phyloP scores from a whole-genome alignment of 2,329 filamentous ascomycete genomes.

The Phoma sp. region DNA sequence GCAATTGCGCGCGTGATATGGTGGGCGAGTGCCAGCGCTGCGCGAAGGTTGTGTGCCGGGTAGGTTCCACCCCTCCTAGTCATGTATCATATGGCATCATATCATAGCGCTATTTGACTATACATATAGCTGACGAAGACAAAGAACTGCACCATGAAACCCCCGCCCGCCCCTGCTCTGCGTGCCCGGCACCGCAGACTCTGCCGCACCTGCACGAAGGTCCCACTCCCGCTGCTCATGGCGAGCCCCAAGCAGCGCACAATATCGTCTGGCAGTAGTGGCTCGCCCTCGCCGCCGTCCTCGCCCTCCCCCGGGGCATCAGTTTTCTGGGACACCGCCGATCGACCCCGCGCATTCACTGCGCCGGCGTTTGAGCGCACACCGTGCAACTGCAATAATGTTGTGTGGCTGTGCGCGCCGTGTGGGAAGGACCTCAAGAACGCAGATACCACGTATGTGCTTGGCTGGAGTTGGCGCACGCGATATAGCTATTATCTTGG shows the following conservation, averaged over 20 bases:
- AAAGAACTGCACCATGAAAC: slow-evolving; percentile 90
- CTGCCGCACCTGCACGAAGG: slow-evolving; percentile 75
- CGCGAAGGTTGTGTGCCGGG: slow-evolving; percentile 78
- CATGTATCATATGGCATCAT: no score
- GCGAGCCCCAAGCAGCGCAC: slow-evolving; percentile 28
- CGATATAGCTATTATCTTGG: slow-evolving; percentile 80
- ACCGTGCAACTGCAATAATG: slow-evolving; percentile 64
- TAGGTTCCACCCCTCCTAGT: slow-evolving; percentile 51
- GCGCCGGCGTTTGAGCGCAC: slow-evolving; percentile 58
- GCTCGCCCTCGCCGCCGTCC: slow-evolving; percentile 28
- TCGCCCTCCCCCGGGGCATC: slow-evolving; percentile 24
- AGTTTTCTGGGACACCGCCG: slow-evolving; percentile 21
- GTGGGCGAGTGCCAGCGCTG: slow-evolving; percentile 84
- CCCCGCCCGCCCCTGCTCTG: slow-evolving; percentile 70
- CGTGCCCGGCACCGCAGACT: slow-evolving; percentile 80
- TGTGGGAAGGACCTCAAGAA: slow-evolving; percentile 75
- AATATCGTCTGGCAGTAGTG: slow-evolving; percentile 21
- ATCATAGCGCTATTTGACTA: no score
- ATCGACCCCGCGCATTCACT: slow-evolving; percentile 45
- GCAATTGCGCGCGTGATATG: slow-evolving; percentile 84
- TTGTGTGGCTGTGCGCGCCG: slow-evolving; percentile 83
- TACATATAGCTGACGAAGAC: no score
- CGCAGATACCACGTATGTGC: slow-evolving; percentile 63
- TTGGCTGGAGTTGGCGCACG: slow-evolving; percentile 87
- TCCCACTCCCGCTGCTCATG: slow-evolving; percentile 66